Percentiles rank a stretch among this genome's conserved stretches.
Evolutionary conservation across 306 rosid genomes (phyloP).

Genomic region (Castanopsis chinensis): DNA sequence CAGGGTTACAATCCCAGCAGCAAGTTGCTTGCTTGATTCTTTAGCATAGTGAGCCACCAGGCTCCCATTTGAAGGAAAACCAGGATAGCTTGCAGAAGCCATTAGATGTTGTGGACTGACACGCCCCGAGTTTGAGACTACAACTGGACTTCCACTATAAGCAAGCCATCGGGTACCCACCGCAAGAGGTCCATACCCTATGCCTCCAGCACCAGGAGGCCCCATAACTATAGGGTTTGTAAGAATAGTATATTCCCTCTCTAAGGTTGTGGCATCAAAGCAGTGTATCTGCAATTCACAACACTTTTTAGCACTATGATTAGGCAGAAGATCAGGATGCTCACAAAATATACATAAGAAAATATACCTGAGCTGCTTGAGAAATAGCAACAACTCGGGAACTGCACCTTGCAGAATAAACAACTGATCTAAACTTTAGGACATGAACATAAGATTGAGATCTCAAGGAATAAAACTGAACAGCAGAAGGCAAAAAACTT

Average conservation of each 20-base stretch:
- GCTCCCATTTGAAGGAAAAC: constrained; percentile 81
- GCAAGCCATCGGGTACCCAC: constrained; percentile 97
- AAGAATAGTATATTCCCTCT: constrained; percentile 75
- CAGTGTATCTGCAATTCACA: constrained; percentile 79
- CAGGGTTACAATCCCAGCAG: constrained; percentile 77
- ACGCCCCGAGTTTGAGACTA: constrained; percentile 49
- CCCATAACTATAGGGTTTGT: constrained; percentile 70
- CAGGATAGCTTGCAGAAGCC: constrained; percentile 66
- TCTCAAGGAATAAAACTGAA: constrained; percentile 79
- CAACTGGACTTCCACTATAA: constrained; percentile 80
- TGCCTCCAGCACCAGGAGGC: constrained; percentile 67
- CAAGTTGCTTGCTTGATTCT: constrained; percentile 96
- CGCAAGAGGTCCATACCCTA: constrained; percentile 93
- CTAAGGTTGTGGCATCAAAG: constrained; percentile 69
- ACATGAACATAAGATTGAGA: constrained; percentile 80
- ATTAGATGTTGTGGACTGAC: constrained; percentile 75
- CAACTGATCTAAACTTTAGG: constrained; percentile 82
- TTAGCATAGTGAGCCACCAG: constrained; percentile 93
- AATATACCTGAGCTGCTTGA: constrained; percentile 78
- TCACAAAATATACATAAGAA: neutral
- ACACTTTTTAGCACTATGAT: constrained; percentile 19
- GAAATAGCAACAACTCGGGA: constrained; percentile 77
- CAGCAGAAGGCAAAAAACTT: constrained; percentile 65
- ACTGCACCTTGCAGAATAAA: constrained; percentile 89
- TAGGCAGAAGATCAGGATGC: constrained; percentile 2